Percentiles rank a stretch among this genome's conserved stretches.
These are phyloP conservation scores for Leccinum pachyderme DNA, from an alignment of 1,284 basidiomycete genomes.

Conservation along the genomic window DNA sequence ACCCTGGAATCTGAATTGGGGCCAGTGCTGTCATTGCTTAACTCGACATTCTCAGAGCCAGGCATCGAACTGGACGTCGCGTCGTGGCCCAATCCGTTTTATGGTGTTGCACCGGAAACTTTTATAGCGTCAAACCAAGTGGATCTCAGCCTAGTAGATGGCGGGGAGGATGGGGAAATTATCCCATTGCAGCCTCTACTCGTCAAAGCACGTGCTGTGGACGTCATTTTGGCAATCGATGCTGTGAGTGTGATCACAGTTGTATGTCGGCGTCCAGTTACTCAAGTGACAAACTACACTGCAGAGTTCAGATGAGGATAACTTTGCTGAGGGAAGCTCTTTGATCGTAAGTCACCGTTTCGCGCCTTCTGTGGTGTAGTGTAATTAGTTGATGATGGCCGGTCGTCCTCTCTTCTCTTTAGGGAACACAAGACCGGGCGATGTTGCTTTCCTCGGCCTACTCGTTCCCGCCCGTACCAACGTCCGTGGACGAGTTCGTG, in stretches of 20 bases:
- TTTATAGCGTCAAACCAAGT: neutral
- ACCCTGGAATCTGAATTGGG: conserved; percentile 23
- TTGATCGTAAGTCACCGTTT: conserved; percentile 37
- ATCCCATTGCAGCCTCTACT: neutral
- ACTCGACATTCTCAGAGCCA: conserved; percentile 22
- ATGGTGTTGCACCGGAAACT: neutral
- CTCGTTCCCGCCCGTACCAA: conserved; percentile 43
- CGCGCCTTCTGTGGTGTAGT: neutral
- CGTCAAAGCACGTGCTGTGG: neutral
- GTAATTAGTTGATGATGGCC: neutral
- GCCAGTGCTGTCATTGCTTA: conserved; percentile 29
- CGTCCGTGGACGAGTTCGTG: conserved; percentile 30
- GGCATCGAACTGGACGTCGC: neutral
- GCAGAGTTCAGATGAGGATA: conserved; percentile 33
- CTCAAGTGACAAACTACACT: neutral
- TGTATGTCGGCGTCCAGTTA: neutral
- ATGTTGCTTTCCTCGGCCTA: conserved; percentile 37
- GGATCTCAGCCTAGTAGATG: neutral
- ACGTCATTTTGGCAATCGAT: neutral
- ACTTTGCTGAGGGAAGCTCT: conserved; percentile 40
- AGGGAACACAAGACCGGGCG: conserved; percentile 42
- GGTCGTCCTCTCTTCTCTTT: neutral
- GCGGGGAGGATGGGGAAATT: neutral
- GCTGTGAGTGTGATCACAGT: neutral
- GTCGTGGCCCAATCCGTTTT: neutral